phyloP scores from a whole-genome alignment of 2,329 filamentous ascomycete genomes.

The Penicillium sp. region DNA sequence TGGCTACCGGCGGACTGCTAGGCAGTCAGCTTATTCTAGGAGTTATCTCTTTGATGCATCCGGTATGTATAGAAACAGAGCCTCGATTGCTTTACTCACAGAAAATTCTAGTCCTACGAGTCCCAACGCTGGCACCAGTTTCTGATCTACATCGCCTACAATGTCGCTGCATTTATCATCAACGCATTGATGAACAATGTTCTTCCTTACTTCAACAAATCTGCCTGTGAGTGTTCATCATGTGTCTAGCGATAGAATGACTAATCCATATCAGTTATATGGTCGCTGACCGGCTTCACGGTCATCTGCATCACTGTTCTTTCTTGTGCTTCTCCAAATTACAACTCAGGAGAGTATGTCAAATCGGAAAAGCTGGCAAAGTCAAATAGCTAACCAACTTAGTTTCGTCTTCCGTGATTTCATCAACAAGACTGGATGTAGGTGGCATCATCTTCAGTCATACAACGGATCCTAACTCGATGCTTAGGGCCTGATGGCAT shows the following conservation, averaged over 20 bases:
- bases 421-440: slow-evolving; percentile 61
- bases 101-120: slow-evolving; percentile 43
- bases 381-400: slow-evolving; percentile 7
- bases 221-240: slow-evolving; percentile 45
- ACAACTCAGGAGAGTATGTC: slow-evolving; percentile 56
- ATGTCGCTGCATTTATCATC: slow-evolving; percentile 54
- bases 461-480: slow-evolving; percentile 11
- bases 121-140: slow-evolving; percentile 65
- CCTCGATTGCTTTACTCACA: no score
- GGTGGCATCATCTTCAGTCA: slow-evolving; percentile 3
- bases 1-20: slow-evolving; percentile 62
- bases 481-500: slow-evolving; percentile 55
- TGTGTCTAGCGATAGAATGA: not conserved
- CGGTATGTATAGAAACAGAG: slow-evolving; percentile 37
- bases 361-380: no score
- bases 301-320: slow-evolving; percentile 66
- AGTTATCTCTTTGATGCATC: slow-evolving; percentile 57
- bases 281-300: slow-evolving; percentile 63
- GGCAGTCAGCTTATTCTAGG: slow-evolving; percentile 62
- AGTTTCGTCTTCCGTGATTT: slow-evolving; percentile 57
- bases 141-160: slow-evolving; percentile 63
- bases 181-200: slow-evolving; percentile 60
- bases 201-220: slow-evolving; percentile 61
- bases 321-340: slow-evolving; percentile 60
- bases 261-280: slow-evolving; percentile 45